These are phyloP conservation scores for Linum tenue DNA, from an alignment of 345 rosid species.

Conservation along the genomic window DNA sequence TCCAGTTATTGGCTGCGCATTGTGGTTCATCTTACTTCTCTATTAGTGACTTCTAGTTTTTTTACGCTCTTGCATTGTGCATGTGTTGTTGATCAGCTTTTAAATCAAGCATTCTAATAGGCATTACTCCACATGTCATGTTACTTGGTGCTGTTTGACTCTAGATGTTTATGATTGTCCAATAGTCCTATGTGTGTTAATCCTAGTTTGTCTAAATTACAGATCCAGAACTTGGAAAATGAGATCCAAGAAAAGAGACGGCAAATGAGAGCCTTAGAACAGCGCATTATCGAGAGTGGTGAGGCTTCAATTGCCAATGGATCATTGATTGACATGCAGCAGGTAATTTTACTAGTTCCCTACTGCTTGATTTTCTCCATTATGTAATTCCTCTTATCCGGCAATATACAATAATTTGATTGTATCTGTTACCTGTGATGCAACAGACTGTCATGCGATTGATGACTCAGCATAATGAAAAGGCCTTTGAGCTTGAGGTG, in stretches of 20 bases:
- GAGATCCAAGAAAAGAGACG: constrained; percentile 88
- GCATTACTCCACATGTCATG: too few relatives aligned
- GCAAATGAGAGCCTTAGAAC: constrained; percentile 82
- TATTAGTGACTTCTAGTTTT: background rate
- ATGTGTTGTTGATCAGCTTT: background rate
- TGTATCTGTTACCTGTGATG: constrained; percentile 18
- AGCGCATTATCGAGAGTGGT: constrained; percentile 77
- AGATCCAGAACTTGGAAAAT: constrained; percentile 74
- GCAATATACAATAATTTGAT: constrained; percentile 3
- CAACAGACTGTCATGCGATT: constrained; percentile 77
- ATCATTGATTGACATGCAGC: constrained; percentile 91
- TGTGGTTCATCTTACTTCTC: background rate
- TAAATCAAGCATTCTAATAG: background rate
- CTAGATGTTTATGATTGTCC: too few relatives aligned
- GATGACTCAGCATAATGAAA: constrained; percentile 93
- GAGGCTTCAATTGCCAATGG: constrained; percentile 93
- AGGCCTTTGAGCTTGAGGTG: constrained; percentile 95
- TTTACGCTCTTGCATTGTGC: background rate
- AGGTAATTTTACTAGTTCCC: constrained; percentile 37
- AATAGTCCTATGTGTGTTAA: background rate
- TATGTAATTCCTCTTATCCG: background rate
- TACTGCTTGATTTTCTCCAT: background rate
- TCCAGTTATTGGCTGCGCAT: background rate
- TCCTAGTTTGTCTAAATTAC: constrained; percentile 15
- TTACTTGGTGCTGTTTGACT: background rate